Base-by-base conservation (phyloP, 495 filamentous ascomycete species). In the Aspergillus bertholletiae region DNA sequence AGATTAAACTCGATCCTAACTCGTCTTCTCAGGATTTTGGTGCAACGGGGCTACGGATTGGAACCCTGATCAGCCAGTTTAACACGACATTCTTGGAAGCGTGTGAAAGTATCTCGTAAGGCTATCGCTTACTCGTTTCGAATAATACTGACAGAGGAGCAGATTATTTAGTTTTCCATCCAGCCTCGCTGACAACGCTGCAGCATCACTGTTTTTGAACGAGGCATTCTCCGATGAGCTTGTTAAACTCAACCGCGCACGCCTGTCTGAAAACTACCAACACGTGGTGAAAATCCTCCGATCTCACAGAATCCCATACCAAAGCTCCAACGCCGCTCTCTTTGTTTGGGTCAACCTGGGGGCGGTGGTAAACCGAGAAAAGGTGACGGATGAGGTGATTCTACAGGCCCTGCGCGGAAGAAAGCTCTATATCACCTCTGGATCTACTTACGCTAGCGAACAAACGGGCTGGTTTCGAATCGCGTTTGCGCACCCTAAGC, bases 21-120 rank as follows among this genome's bases (percentile, higher is more conserved):
- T 48, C n/a, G n/a, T n/a, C n/a, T n/a, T n/a, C n/a, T n/a, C n/a
- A 61, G 58, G 58, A 61, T 35, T 61, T 61, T 32, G 54, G 54
- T n/a, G 54, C 54, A 6, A 55, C 46, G 5, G 58, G 58, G 0
- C 37, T 61, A 13, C 23, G 58, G 27, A 52, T 61, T 45, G 58
- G 58, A 3, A 51, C 30, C 17, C 32, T 61, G 46, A 48, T 61
- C n/a, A 57, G 54, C 21, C 58, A 54, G 26, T 51, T 46, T 2
- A 57, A 61, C 44, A 49, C 12, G 26, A 44, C 1, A 2, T 22
- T 57, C 15, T 46, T 61, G 20, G 50, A 54, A 5, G 50, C 58
- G 18, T 32, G 37, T 0, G 58, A 61, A 7, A 46, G 58, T n/a
- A 54, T 61, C 21, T 61, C 58, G 54, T 61, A 34, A 54, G 58